These are phyloP conservation scores for Barbatosphaeria neglecta DNA, from an alignment of 495 filamentous ascomycete species.

Conservation along the genomic window DNA sequence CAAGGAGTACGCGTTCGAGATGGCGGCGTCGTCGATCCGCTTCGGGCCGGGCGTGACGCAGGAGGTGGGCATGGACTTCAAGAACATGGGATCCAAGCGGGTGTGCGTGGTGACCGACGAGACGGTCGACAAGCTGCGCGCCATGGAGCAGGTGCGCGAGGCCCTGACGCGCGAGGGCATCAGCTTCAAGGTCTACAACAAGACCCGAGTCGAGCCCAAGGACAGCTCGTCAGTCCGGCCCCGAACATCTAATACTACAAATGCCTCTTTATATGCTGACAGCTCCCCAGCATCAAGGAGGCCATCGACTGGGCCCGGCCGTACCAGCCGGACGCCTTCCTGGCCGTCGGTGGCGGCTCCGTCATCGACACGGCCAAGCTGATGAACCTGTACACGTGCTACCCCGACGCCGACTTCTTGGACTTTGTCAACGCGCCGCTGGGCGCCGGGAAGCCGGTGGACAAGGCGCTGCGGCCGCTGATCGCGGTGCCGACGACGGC, in stretches of 20 bases:
- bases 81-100: slow-evolving; percentile 74
- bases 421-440: slow-evolving; percentile 97
- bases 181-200: slow-evolving; percentile 66
- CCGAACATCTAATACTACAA: too few relatives aligned
- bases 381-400: slow-evolving; percentile 90
- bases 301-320: slow-evolving; percentile 77
- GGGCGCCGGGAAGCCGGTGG: slow-evolving; percentile 76
- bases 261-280: too few relatives aligned
- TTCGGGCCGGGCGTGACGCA: slow-evolving; percentile 89
- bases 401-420: slow-evolving; percentile 79
- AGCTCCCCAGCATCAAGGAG: slow-evolving; percentile 53
- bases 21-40: slow-evolving; percentile 87
- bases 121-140: slow-evolving; percentile 65
- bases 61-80: slow-evolving; percentile 98
- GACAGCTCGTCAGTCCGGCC: slow-evolving; percentile 75
- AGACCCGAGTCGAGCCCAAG: slow-evolving; percentile 77
- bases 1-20: slow-evolving; percentile 97
- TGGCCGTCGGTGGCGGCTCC: slow-evolving; percentile 80
- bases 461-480: slow-evolving; percentile 65
- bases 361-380: slow-evolving; percentile 97
- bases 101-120: slow-evolving; percentile 86
- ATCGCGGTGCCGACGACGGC: slow-evolving; percentile 93
- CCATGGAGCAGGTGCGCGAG: slow-evolving; percentile 75
- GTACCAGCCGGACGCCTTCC: slow-evolving; percentile 72
- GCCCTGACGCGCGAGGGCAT: slow-evolving; percentile 66